Percentiles rank a stretch among this genome's conserved stretches.
Evolutionary conservation across 495 filamentous ascomycete genomes (phyloP).

Genomic region (Staphylotrichum tortipilum): DNA sequence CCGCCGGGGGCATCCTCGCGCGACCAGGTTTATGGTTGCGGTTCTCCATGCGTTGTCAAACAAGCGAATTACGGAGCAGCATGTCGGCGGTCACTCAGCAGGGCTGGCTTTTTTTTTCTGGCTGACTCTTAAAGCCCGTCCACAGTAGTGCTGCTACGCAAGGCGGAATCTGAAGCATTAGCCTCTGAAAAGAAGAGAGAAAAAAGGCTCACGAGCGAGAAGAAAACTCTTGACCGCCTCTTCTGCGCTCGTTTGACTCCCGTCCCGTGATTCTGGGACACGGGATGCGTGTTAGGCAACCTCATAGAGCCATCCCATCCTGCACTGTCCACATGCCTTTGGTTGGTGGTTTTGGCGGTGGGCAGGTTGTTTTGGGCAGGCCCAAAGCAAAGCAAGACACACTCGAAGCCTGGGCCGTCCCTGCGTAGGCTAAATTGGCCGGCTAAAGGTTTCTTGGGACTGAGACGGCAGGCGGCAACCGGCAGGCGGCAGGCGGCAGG

Average conservation of each 20-base stretch:
- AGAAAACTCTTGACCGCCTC: slow-evolving; percentile 1
- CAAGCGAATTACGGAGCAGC: no score
- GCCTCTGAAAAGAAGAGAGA: no score
- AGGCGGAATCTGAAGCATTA: background rate
- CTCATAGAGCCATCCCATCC: background rate
- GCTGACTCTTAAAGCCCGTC: no score
- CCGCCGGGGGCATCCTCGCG: no score
- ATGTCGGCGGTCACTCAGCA: no score
- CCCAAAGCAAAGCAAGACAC: no score
- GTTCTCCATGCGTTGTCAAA: background rate
- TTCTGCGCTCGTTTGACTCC: no score
- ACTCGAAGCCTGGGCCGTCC: no score
- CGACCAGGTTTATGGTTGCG: no score
- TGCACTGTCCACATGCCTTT: background rate
- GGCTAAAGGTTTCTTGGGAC: slow-evolving; percentile 10
- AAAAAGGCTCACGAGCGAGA: no score
- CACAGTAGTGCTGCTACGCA: background rate
- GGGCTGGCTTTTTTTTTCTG: no score
- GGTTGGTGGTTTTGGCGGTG: background rate
- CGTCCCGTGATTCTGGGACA: background rate
- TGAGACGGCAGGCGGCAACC: slow-evolving; percentile 5
- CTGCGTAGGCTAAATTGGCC: slow-evolving; percentile 18
- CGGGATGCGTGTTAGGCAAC: background rate
- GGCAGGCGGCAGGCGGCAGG: no score
- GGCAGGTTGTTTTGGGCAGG: background rate